These are phyloP conservation scores for Oenanthe sinensis DNA, from an alignment of 129 eudicot species.

Conservation along the genomic window DNA sequence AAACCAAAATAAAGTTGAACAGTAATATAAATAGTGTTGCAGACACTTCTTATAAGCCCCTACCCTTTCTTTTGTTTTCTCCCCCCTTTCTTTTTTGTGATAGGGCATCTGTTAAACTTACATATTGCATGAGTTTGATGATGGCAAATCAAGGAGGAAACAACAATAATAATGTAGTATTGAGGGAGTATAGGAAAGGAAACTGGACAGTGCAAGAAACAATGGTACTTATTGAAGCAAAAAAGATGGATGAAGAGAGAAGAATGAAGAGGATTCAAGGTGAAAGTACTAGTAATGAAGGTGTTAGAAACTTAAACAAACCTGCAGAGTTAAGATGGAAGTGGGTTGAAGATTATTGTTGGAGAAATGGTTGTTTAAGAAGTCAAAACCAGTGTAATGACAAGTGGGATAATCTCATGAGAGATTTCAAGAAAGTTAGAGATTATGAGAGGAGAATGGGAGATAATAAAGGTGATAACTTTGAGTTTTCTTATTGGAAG, in stretches of 20 bases:
- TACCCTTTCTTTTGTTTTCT: background rate
- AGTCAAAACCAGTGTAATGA: constrained; percentile 89
- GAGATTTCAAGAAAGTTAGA: constrained; percentile 79
- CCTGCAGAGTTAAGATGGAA: constrained; percentile 69
- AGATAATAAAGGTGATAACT: background rate
- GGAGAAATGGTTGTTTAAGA: constrained; percentile 60
- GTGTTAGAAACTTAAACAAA: constrained; percentile 14
- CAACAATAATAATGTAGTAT: background rate
- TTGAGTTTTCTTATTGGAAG: constrained; percentile 46
- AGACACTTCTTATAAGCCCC: background rate
- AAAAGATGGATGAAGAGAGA: constrained; percentile 68
- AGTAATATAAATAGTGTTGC: constrained; percentile 2
- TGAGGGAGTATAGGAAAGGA: constrained; percentile 76
- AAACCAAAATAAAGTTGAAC: background rate
- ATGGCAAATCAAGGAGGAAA: constrained; percentile 24
- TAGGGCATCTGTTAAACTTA: background rate
- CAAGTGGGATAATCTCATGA: constrained; percentile 84
- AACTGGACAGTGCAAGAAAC: constrained; percentile 79
- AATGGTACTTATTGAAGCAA: constrained; percentile 63
- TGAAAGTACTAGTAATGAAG: constrained; percentile 12
- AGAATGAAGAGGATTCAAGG: constrained; percentile 31
- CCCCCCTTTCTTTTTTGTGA: background rate
- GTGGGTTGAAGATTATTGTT: constrained; percentile 80
- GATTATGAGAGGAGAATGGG: constrained; percentile 42
- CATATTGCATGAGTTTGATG: constrained; percentile 23